Conservation (phyloP, 139 green algal genomes). For the Chlamydomonas eustigma region DNA sequence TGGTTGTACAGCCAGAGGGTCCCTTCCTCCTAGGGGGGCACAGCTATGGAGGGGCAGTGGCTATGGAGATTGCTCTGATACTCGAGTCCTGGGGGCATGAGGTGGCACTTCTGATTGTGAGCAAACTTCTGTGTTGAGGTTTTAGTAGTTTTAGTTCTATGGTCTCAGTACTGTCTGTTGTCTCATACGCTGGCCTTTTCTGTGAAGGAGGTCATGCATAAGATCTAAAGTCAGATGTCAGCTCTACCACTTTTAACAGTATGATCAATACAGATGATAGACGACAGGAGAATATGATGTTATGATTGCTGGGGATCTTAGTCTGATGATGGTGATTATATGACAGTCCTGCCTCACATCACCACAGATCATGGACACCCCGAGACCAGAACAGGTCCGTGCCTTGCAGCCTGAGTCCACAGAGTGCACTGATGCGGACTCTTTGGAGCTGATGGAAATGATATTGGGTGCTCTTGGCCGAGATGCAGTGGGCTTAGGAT, state of each 20-base stretch:
- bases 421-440: conserved; percentile 64
- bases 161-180: no score
- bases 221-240: no score
- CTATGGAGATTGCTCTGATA: conserved; percentile 74
- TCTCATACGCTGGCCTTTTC: no score
- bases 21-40: conserved; percentile 86
- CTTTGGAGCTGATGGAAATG: conserved; percentile 90
- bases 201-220: no score
- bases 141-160: no score
- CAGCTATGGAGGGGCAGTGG: conserved; percentile 79
- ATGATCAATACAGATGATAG: no score
- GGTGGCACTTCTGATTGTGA: conserved; percentile 71
- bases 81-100: conserved; percentile 76
- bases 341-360: no score
- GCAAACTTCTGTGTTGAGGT: no score
- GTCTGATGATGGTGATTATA: no score
- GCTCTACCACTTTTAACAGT: no score
- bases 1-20: conserved; percentile 68
- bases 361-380: conserved; percentile 79
- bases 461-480: conserved; percentile 78
- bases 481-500: conserved; percentile 74
- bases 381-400: conserved; percentile 56
- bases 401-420: conserved; percentile 43
- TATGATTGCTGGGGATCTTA: no score
- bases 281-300: no score